Conservation (phyloP, 306 rosid genomes). For the Trifolium fragiferum region DNA sequence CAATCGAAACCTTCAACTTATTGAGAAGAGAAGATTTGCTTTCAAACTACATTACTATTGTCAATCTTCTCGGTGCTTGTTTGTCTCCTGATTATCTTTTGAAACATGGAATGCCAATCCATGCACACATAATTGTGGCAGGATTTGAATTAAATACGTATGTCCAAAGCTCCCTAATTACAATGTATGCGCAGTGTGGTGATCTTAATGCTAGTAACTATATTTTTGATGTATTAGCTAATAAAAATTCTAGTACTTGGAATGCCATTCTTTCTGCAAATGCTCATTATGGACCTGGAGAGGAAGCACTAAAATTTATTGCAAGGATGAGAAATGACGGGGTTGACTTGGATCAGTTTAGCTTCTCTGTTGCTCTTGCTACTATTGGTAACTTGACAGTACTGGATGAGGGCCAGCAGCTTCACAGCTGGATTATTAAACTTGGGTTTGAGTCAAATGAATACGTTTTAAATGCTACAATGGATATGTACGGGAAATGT, state of each 20-base stretch:
- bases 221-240: slow-evolving; percentile 58
- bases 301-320: slow-evolving; percentile 75
- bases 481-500: slow-evolving; percentile 98
- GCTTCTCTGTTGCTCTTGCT: slow-evolving; percentile 73
- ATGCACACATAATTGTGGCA: slow-evolving; percentile 60
- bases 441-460: slow-evolving; percentile 74
- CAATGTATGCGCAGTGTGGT: slow-evolving; percentile 87
- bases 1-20: slow-evolving; percentile 61
- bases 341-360: slow-evolving; percentile 74
- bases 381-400: slow-evolving; percentile 79
- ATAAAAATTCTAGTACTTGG: slow-evolving; percentile 75
- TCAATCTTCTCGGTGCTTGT: slow-evolving; percentile 71
- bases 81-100: slow-evolving; percentile 54
- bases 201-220: slow-evolving; percentile 64
- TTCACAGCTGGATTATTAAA: slow-evolving; percentile 72
- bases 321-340: slow-evolving; percentile 65
- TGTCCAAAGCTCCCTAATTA: slow-evolving; percentile 83
- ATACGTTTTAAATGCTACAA: slow-evolving; percentile 72
- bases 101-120: slow-evolving; percentile 71
- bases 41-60: slow-evolving; percentile 72
- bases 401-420: slow-evolving; percentile 90
- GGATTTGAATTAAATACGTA: slow-evolving; percentile 75
- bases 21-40: slow-evolving; percentile 68
- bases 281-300: slow-evolving; percentile 74
- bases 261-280: slow-evolving; percentile 84